A percentile compares a stretch with the other conserved stretches of the same genome.
These are phyloP conservation scores for Lagerstroemia speciosa DNA, from an alignment of 345 rosid species.

Conservation along the genomic window DNA sequence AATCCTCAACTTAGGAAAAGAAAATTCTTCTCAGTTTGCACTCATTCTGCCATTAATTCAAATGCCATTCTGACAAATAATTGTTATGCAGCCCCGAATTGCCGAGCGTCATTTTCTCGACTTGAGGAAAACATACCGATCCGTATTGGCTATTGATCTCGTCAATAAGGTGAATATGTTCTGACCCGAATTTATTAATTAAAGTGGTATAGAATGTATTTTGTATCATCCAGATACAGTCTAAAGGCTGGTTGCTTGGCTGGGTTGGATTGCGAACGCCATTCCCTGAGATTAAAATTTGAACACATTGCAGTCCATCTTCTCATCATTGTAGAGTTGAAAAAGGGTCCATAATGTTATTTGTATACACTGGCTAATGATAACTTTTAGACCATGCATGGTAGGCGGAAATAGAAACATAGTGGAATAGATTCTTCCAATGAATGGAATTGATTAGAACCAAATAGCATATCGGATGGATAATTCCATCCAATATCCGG, in stretches of 20 bases:
- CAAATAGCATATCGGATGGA: background rate
- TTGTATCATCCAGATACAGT: background rate
- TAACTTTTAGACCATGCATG: too few species aligned
- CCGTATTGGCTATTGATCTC: constrained; percentile 75
- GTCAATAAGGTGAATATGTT: constrained; percentile 59
- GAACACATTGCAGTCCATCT: background rate
- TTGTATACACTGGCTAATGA: too few species aligned
- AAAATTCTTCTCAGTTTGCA: background rate
- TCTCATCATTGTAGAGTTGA: background rate
- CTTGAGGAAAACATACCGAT: constrained; percentile 81
- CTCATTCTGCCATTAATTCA: constrained; percentile 6
- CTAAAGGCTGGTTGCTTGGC: background rate
- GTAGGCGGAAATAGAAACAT: background rate
- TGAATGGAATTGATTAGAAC: background rate
- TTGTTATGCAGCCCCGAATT: constrained; percentile 47
- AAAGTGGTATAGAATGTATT: background rate
- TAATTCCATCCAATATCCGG: background rate
- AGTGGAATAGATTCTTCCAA: background rate
- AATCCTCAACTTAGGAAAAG: constrained; percentile 3
- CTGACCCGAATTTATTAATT: constrained; percentile 4
- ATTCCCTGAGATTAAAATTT: background rate
- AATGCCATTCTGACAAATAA: constrained; percentile 7
- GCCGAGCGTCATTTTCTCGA: constrained; percentile 92
- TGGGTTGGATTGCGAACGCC: background rate
- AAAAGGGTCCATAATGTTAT: background rate